Evolutionary conservation across 768 basidiomycete species (phyloP).

Genomic region (Sporobolomyces pararoseus): DNA sequence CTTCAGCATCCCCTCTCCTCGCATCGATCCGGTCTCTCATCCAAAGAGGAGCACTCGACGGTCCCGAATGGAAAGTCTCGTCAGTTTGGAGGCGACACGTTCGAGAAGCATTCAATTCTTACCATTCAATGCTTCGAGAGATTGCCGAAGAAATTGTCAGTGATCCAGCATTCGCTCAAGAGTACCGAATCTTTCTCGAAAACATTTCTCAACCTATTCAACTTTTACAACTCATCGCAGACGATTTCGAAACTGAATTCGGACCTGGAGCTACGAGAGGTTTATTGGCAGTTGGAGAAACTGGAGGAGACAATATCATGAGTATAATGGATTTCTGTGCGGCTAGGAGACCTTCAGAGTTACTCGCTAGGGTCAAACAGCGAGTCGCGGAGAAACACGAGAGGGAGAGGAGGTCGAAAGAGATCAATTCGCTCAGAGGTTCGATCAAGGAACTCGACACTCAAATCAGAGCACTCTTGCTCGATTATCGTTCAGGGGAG

Average conservation of each 20-base stretch:
- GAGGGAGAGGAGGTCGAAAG: slow-evolving; percentile 23
- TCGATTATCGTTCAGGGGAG: slow-evolving; percentile 27
- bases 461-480: slow-evolving; percentile 17
- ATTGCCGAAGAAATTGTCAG: slow-evolving; percentile 38
- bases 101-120: slow-evolving; percentile 33
- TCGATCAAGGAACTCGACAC: slow-evolving; percentile 24
- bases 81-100: slow-evolving; percentile 33
- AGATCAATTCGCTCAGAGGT: background rate
- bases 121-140: slow-evolving; percentile 32
- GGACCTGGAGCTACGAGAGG: slow-evolving; percentile 34
- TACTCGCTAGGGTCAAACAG: slow-evolving; percentile 32
- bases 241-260: slow-evolving; percentile 41
- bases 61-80: slow-evolving; percentile 21
- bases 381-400: slow-evolving; percentile 37
- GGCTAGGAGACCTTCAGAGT: slow-evolving; percentile 28
- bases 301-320: slow-evolving; percentile 36
- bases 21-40: slow-evolving; percentile 35
- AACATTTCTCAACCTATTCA: slow-evolving; percentile 38
- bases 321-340: slow-evolving; percentile 39
- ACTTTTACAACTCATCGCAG: slow-evolving; percentile 38
- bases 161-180: slow-evolving; percentile 22
- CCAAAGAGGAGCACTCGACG: slow-evolving; percentile 19
- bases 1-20: slow-evolving; percentile 34
- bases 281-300: slow-evolving; percentile 35
- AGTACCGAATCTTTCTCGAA: slow-evolving; percentile 41